Evolutionary conservation across 2,329 filamentous ascomycete genomes (phyloP).

Genomic region (Penicillium sp.): DNA sequence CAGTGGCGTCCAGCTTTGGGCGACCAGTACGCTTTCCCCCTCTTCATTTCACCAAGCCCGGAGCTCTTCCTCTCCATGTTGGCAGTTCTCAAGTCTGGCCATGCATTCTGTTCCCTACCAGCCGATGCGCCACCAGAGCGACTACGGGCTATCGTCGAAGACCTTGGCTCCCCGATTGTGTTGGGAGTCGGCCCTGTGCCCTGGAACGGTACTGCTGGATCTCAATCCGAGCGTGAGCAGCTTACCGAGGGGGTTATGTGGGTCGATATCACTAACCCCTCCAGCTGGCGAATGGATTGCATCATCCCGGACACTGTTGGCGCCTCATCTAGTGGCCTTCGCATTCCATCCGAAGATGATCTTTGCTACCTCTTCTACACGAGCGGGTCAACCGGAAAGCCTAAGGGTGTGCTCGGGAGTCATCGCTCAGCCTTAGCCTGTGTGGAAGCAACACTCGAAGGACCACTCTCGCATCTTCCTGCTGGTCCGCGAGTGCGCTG

Average conservation of each 20-base stretch:
- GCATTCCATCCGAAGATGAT: neutral
- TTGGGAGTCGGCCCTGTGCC: neutral
- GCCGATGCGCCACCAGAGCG: neutral
- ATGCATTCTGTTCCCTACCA: neutral
- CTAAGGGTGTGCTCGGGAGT: slow-evolving; percentile 3
- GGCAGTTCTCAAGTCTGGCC: neutral
- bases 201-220: neutral
- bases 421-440: neutral
- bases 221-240: neutral
- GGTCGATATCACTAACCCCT: slow-evolving; percentile 1
- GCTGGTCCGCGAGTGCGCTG: neutral
- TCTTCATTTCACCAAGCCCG: neutral
- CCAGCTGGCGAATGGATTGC: neutral
- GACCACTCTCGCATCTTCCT: slow-evolving; percentile 2
- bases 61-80: neutral
- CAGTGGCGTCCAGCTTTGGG: neutral
- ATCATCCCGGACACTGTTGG: neutral
- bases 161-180: neutral
- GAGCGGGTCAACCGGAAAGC: slow-evolving; percentile 2
- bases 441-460: neutral
- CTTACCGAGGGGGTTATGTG: neutral
- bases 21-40: neutral
- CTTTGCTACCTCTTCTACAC: slow-evolving; percentile 1
- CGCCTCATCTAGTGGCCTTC: neutral
- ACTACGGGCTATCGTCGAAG: neutral